Percentiles rank a stretch among this genome's conserved stretches.
Conservation (phyloP, 345 rosid genomes). For the Lepidium sativum region DNA sequence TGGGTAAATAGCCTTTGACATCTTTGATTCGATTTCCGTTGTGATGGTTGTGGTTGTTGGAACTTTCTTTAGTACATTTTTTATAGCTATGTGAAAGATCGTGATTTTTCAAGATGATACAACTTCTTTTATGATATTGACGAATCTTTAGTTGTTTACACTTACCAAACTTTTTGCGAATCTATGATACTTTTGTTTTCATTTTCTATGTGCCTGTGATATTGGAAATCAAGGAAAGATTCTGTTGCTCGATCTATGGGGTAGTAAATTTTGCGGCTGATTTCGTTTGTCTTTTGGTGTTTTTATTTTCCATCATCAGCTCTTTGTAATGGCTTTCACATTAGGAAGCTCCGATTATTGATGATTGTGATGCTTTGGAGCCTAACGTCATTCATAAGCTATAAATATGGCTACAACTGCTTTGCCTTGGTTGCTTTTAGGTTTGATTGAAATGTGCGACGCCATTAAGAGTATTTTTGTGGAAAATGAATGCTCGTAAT, state of each 20-base stretch:
- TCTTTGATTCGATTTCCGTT: slow-evolving; percentile 2
- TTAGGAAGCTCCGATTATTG: neutral
- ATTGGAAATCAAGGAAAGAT: neutral
- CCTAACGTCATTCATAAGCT: neutral
- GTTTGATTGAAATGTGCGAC: neutral
- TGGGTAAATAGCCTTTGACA: slow-evolving; percentile 27
- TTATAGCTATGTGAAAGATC: slow-evolving; percentile 1
- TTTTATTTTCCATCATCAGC: neutral
- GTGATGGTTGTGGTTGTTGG: slow-evolving; percentile 3
- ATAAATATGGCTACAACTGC: neutral
- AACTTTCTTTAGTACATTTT: slow-evolving; percentile 28
- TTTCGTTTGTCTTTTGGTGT: neutral
- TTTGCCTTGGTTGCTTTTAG: neutral
- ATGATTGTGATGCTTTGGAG: neutral
- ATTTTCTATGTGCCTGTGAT: neutral
- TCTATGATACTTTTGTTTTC: slow-evolving; percentile 2
- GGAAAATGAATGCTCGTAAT: slow-evolving; percentile 11
- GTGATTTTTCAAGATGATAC: slow-evolving; percentile 29
- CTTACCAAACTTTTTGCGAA: neutral
- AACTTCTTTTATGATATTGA: neutral
- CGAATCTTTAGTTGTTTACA: neutral
- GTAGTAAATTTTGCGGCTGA: neutral
- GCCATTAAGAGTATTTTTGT: neutral
- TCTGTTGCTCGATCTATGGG: slow-evolving; percentile 12
- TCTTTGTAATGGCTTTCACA: neutral